Conservation (phyloP, 2,329 filamentous ascomycete genomes). For the Sporothrix pallida region DNA sequence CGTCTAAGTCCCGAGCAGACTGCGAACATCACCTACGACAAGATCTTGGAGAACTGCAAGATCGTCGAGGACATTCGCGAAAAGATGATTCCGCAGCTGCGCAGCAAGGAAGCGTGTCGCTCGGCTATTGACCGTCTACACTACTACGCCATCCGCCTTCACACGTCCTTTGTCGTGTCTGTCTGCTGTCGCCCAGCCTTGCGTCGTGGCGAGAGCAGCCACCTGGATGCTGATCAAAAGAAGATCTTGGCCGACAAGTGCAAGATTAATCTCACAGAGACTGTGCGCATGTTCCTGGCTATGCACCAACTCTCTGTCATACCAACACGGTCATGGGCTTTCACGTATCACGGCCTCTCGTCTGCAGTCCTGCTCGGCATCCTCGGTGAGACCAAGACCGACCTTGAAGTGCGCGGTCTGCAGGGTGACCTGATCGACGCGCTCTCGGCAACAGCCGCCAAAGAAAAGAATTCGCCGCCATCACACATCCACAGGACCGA, state of each 20-base stretch:
- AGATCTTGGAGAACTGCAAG: conserved; percentile 64
- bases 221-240: conserved; percentile 60
- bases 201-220: conserved; percentile 56
- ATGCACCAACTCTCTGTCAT: conserved; percentile 73
- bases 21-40: conserved; percentile 55
- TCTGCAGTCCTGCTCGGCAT: conserved; percentile 69
- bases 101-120: conserved; percentile 67
- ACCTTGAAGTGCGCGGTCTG: conserved; percentile 66
- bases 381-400: conserved; percentile 65
- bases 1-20: conserved; percentile 62
- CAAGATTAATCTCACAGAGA: conserved; percentile 67
- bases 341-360: conserved; percentile 70
- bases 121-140: conserved; percentile 67
- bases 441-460: conserved; percentile 67
- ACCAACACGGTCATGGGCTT: conserved; percentile 70
- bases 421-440: conserved; percentile 69
- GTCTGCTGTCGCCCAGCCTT: conserved; percentile 69
- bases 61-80: conserved; percentile 59
- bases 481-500: conserved; percentile 61
- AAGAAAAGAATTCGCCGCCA: conserved; percentile 61
- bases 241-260: conserved; percentile 62
- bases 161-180: conserved; percentile 69
- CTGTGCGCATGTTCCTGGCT: conserved; percentile 70
- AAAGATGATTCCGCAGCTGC: conserved; percentile 58
- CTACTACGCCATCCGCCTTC: conserved; percentile 67